Conservation (phyloP, 1,284 basidiomycete genomes). For the Apiotrichum montevideense region DNA sequence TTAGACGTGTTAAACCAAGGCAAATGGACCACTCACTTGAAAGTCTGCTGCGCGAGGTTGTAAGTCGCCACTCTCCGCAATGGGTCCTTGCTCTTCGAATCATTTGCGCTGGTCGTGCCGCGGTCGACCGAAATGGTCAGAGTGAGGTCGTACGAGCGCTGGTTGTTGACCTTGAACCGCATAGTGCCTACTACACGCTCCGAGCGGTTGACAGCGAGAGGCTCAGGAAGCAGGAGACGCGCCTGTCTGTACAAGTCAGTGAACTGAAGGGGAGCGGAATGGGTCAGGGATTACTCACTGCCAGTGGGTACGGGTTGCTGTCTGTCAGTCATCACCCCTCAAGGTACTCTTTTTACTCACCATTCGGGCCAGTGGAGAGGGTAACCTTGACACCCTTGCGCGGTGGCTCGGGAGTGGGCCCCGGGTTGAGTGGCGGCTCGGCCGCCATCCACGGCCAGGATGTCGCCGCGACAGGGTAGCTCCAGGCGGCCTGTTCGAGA, state of each 20-base stretch:
- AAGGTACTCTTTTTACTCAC: conserved; percentile 19
- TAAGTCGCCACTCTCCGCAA: conserved; percentile 32
- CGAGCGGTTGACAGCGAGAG: conserved; percentile 46
- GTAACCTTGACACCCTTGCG: conserved; percentile 35
- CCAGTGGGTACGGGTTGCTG: conserved; percentile 44
- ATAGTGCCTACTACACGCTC: conserved; percentile 39
- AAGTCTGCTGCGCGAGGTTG: conserved; percentile 43
- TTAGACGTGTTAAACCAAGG: background rate
- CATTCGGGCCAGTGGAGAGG: conserved; percentile 42
- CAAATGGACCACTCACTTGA: conserved; percentile 35
- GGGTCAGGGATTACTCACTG: conserved; percentile 26
- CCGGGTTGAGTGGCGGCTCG: conserved; percentile 41
- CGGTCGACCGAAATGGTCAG: conserved; percentile 38
- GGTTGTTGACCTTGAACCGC: conserved; percentile 36
- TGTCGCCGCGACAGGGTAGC: conserved; percentile 23
- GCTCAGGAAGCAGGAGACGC: conserved; percentile 42
- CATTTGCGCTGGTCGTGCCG: conserved; percentile 12
- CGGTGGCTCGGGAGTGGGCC: conserved; percentile 35
- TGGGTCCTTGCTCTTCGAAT: conserved; percentile 21
- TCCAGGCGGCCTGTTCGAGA: conserved; percentile 23
- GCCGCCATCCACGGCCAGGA: conserved; percentile 34
- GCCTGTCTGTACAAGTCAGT: conserved; percentile 27
- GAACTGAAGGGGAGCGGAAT: conserved; percentile 1
- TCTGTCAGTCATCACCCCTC: conserved; percentile 1
- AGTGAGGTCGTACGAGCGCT: conserved; percentile 43